Percentiles rank a stretch among this genome's conserved stretches.
phyloP scores from a whole-genome alignment of 345 rosid species.

The Sonneratia alba region DNA sequence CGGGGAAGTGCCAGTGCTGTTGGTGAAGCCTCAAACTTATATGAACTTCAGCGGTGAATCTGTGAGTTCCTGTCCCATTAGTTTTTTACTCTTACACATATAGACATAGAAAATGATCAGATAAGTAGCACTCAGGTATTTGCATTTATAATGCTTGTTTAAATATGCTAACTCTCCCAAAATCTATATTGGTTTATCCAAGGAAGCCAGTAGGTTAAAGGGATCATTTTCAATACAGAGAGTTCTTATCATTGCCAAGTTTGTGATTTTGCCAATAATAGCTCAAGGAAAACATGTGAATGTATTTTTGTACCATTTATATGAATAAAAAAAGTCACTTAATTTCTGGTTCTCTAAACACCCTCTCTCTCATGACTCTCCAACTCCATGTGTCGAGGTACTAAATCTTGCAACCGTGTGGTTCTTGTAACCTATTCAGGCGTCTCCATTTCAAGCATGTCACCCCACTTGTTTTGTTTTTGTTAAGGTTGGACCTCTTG shows the following conservation, averaged over 20 bases:
- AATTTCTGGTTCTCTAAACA: neutral
- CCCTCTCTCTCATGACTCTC: neutral
- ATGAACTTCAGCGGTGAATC: constrained; percentile 95
- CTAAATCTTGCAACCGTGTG: neutral
- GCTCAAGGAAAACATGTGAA: neutral
- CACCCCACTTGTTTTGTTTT: constrained; percentile 1
- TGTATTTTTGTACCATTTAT: neutral
- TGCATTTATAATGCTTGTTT: neutral
- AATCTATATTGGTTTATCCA: neutral
- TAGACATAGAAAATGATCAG: neutral
- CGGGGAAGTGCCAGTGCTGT: constrained; percentile 70
- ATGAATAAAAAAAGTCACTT: neutral
- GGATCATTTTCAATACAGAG: neutral
- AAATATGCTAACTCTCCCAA: neutral
- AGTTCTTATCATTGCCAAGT: neutral
- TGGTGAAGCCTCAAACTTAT: constrained; percentile 88
- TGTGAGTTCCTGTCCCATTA: constrained; percentile 30
- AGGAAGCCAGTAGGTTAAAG: neutral
- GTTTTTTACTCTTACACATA: neutral
- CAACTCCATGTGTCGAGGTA: neutral
- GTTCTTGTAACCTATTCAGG: neutral
- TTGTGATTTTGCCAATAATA: neutral
- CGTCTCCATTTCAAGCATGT: constrained; percentile 6
- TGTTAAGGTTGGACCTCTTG: constrained; percentile 82
- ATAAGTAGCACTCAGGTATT: neutral